phyloP scores from a whole-genome alignment of 2,329 filamentous ascomycete genomes.

The Metarhizium robertsii region DNA sequence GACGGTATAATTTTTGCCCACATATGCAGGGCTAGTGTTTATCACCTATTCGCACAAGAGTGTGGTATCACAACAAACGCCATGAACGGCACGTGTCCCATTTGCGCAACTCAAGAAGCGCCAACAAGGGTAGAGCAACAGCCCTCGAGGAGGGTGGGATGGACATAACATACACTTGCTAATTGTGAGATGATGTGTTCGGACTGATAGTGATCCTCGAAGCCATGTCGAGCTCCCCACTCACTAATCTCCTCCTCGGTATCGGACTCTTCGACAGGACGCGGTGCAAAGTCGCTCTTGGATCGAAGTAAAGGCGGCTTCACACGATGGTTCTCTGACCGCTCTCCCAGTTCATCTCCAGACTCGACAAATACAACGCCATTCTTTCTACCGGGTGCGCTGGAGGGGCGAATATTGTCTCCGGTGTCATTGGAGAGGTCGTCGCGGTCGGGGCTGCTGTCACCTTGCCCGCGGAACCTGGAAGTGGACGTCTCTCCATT shows the following conservation, averaged over 20 bases:
- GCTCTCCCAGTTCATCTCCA: conserved; percentile 24
- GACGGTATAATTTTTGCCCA: not conserved
- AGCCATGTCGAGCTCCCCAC: conserved; percentile 69
- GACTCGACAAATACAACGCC: conserved; percentile 15
- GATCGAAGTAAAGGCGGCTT: conserved; percentile 47
- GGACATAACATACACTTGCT: conserved; percentile 53
- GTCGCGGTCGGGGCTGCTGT: conserved; percentile 20
- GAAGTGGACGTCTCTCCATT: conserved; percentile 22
- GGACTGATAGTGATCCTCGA: conserved; percentile 85
- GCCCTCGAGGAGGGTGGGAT: not conserved
- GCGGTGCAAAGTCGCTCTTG: conserved; percentile 44
- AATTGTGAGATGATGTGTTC: conserved; percentile 81
- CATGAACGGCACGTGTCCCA: conserved; percentile 3
- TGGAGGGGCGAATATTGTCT: conserved; percentile 33
- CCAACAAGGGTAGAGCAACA: not conserved
- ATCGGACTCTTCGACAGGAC: conserved; percentile 30
- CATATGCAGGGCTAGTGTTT: not conserved
- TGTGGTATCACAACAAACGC: conserved; percentile 5
- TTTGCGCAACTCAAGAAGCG: conserved; percentile 4
- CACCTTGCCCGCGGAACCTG: conserved; percentile 17
- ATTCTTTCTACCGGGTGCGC: conserved; percentile 34
- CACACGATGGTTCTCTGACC: conserved; percentile 26
- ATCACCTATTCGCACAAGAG: not conserved
- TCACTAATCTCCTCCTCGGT: conserved; percentile 36
- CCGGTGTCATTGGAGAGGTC: conserved; percentile 15